Base-by-base conservation (phyloP, 2,329 filamentous ascomycete species). In the Phyllosticta citribraziliensis region DNA sequence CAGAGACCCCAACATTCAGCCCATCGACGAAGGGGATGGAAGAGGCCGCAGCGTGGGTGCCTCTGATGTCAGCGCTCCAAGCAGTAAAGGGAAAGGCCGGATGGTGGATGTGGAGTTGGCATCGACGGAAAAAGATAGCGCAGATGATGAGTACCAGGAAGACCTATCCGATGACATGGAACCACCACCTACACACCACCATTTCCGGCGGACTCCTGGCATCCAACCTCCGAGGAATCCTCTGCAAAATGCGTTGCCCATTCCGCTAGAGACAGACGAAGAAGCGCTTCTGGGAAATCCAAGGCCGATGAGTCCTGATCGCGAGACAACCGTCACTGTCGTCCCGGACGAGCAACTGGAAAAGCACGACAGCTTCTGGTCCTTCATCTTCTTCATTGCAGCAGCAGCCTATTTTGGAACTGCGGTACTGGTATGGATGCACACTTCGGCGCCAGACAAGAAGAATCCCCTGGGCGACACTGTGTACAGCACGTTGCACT, bases 61-160 rank as follows among this genome's bases (percentile, higher is more conserved):
- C 14, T 77, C 75, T 20, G 75, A 78, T 55, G 70, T 71, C 6
- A 76, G 75, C 61, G 69, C 61, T 67, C 73, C 68, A 63, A 78
- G 79, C 67, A 78, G 76, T 62, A 85, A 81, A 71, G 84, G 82
- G 14, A 88, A 85, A 69, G 82, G 77, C 6, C 78, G 78, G 61
- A 86, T 99, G 82, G 91, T 94, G 8, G 92, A 97, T 70, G 83
- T 97, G 55, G 89, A 91, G 30, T 80, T 97, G 20, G 89, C 92
- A 65, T 84, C 84, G 63, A 84, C 83, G 5, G 60, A 57, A 24
- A 73, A 74, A 57, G 76, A 74, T 57, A 78, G 75, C 63, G 67
- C 71, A 52, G 74, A 77, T 62, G 74, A 77, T 62, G 73, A 78
- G 60, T 70, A 78, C 55, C 73, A 78, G 22, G 71, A 72, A 47